Evolutionary conservation across 106 monocot species (phyloP).

Genomic region (Apostasia shenzhenica): DNA sequence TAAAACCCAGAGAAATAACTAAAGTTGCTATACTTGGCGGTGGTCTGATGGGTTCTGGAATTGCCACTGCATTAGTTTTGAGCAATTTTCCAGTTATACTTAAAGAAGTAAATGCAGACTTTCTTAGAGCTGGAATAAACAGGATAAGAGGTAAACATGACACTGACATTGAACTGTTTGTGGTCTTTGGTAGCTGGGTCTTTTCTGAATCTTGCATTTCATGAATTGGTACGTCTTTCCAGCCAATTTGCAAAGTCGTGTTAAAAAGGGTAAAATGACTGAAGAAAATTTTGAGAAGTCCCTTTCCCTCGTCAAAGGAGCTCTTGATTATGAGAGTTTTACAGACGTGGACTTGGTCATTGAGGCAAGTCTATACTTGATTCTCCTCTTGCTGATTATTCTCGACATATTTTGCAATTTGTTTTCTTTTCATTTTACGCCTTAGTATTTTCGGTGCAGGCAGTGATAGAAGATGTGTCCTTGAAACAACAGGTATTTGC

Average conservation of each 20-base stretch:
- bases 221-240: constrained; percentile 14
- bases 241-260: constrained; percentile 66
- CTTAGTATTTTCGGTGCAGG: constrained; percentile 30
- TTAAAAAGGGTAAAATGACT: constrained; percentile 29
- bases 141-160: constrained; percentile 68
- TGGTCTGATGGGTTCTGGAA: constrained; percentile 98
- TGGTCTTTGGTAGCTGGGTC: background rate
- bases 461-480: constrained; percentile 87
- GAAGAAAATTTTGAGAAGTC: constrained; percentile 22
- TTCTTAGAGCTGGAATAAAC: constrained; percentile 66
- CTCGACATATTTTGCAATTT: background rate
- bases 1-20: constrained; percentile 58
- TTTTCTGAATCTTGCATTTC: background rate
- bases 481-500: constrained; percentile 90
- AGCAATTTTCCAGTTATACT: constrained; percentile 73
- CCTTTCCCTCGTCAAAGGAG: constrained; percentile 17
- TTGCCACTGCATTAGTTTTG: constrained; percentile 76
- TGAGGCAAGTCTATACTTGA: constrained; percentile 11
- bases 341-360: constrained; percentile 36
- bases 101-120: constrained; percentile 95
- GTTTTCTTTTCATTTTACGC: background rate
- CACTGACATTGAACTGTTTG: no score
- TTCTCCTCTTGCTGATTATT: background rate
- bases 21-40: constrained; percentile 96
- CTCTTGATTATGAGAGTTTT: constrained; percentile 26